Percentiles rank a stretch among this genome's conserved stretches.
Conservation (phyloP, 2,329 filamentous ascomycete genomes). For the Periglandula ipomoeae region DNA sequence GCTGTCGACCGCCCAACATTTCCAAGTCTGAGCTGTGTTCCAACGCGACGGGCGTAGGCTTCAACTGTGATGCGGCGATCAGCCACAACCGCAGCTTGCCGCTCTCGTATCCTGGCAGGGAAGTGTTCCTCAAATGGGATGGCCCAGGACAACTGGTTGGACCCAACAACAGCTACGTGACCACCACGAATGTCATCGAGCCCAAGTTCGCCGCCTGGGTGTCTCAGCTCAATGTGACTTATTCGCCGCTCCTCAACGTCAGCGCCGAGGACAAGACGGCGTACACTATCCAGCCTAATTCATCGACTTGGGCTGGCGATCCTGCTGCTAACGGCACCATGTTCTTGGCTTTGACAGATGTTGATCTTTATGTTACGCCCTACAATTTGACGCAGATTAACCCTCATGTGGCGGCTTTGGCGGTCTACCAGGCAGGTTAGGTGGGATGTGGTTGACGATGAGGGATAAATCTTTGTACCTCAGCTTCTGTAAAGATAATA, state of each 20-base stretch:
- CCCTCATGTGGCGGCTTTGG: slow-evolving; percentile 65
- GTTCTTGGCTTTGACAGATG: slow-evolving; percentile 68
- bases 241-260: slow-evolving; percentile 48
- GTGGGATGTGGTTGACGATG: not conserved
- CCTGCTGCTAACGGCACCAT: slow-evolving; percentile 69
- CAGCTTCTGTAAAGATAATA: too few relatives aligned
- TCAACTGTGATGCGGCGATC: slow-evolving; percentile 55
- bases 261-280: slow-evolving; percentile 41
- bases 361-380: slow-evolving; percentile 58
- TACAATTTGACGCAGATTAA: slow-evolving; percentile 70
- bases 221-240: slow-evolving; percentile 67
- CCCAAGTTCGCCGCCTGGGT: slow-evolving; percentile 69
- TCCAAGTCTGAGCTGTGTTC: slow-evolving; percentile 42
- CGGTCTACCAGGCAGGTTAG: slow-evolving; percentile 71
- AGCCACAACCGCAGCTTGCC: slow-evolving; percentile 60
- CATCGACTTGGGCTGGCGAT: slow-evolving; percentile 57
- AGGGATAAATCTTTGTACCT: not conserved
- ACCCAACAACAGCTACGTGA: slow-evolving; percentile 77
- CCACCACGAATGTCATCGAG: slow-evolving; percentile 44
- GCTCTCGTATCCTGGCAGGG: slow-evolving; percentile 64
- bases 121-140: slow-evolving; percentile 67
- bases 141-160: slow-evolving; percentile 57
- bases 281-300: slow-evolving; percentile 64
- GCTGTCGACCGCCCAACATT: slow-evolving; percentile 37
- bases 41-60: slow-evolving; percentile 42